phyloP scores from a whole-genome alignment of 441 rosid genomes.

The Heliophila coronopifolia region DNA sequence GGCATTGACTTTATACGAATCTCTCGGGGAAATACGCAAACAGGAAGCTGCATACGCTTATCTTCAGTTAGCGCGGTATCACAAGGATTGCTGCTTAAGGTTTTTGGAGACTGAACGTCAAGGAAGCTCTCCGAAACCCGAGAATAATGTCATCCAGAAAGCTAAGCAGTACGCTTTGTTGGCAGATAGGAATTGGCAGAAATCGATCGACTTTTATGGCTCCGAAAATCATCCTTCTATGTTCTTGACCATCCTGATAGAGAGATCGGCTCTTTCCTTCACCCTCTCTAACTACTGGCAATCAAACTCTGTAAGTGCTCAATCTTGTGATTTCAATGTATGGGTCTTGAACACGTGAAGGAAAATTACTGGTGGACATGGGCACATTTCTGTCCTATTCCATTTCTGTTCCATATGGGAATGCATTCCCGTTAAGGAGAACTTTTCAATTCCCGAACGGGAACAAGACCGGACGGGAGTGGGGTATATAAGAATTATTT shows the following conservation, averaged over 20 bases:
- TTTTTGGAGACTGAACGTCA: constrained; percentile 45
- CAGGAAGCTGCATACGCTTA: constrained; percentile 83
- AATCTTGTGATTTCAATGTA: too few species aligned
- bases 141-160: constrained; percentile 44
- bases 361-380: too few species aligned
- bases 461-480: too few species aligned
- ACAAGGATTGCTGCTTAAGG: constrained; percentile 66
- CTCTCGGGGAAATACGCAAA: constrained; percentile 67
- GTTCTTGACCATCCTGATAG: constrained; percentile 64
- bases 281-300: constrained; percentile 52
- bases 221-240: constrained; percentile 62
- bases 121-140: constrained; percentile 41
- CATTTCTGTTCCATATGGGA: too few species aligned
- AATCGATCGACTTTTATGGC: constrained; percentile 67
- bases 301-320: constrained; percentile 44
- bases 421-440: too few species aligned
- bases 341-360: too few species aligned
- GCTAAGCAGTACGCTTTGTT: constrained; percentile 77
- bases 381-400: too few species aligned
- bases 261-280: constrained; percentile 58
- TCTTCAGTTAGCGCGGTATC: constrained; percentile 85
- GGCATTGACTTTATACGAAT: constrained; percentile 76
- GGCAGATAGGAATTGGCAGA: constrained; percentile 87
- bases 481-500: too few species aligned
- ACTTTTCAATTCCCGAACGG: too few species aligned